These are phyloP conservation scores for Cafeteria roenbergensis DNA, from an alignment of 108 stramenopile species.

Conservation along the genomic window DNA sequence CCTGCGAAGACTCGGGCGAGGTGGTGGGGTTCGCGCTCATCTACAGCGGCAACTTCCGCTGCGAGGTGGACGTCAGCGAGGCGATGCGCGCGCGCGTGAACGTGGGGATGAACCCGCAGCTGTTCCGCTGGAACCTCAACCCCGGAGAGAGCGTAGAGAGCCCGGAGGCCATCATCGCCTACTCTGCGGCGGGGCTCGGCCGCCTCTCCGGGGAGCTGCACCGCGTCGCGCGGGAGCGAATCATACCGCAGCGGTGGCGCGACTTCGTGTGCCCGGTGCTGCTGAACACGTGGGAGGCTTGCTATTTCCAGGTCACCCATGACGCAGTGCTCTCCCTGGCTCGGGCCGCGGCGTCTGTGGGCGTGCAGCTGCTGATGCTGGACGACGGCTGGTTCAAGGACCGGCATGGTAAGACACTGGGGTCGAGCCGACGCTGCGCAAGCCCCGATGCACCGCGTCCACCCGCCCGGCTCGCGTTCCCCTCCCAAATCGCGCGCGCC, in stretches of 20 bases:
- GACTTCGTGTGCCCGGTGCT: background rate
- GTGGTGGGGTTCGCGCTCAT: conserved; percentile 11
- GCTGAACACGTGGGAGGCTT: conserved; percentile 1
- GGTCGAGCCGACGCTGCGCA: too few relatives aligned
- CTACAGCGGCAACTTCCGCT: conserved; percentile 13
- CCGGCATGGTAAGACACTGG: too few relatives aligned
- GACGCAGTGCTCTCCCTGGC: background rate
- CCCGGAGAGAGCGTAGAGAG: background rate
- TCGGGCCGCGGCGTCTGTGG: conserved; percentile 1
- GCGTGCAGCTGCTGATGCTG: conserved; percentile 6
- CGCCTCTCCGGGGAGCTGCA: background rate
- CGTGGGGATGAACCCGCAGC: background rate
- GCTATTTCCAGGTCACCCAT: background rate
- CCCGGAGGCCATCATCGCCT: background rate
- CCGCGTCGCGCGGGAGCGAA: background rate
- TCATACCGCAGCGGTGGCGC: background rate
- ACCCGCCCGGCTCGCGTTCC: too few relatives aligned
- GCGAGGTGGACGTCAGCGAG: conserved; percentile 9
- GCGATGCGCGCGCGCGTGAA: background rate
- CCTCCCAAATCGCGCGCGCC: too few relatives aligned
- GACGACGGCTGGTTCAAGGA: conserved; percentile 21
- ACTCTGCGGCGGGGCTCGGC: background rate
- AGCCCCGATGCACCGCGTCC: too few relatives aligned
- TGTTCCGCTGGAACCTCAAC: background rate
- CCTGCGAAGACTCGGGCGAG: conserved; percentile 8